phyloP scores from a whole-genome alignment of 2,329 filamentous ascomycete species.

The Stromatinia cepivora region DNA sequence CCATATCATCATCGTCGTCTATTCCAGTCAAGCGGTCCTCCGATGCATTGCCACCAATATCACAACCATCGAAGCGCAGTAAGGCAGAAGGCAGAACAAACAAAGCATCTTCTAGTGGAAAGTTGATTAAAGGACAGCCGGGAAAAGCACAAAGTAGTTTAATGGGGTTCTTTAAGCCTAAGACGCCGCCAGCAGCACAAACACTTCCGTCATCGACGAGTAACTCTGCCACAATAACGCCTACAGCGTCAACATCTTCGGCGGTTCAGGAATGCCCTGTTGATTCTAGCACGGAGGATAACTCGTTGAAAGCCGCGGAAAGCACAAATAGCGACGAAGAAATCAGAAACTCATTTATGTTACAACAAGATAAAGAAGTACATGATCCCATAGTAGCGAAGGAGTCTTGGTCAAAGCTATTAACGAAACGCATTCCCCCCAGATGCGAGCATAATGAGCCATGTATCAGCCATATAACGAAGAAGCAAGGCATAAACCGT shows the following conservation, averaged over 20 bases:
- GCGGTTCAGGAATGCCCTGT: not conserved
- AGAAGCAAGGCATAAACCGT: constrained; percentile 83
- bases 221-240: not conserved
- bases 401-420: constrained; percentile 82
- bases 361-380: constrained; percentile 41
- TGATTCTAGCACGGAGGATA: not conserved
- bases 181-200: constrained; percentile 35
- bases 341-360: constrained; percentile 23
- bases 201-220: not conserved
- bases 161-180: constrained; percentile 77
- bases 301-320: not conserved
- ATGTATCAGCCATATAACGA: constrained; percentile 80
- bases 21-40: constrained; percentile 27
- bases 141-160: constrained; percentile 47
- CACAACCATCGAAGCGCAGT: constrained; percentile 49
- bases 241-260: not conserved
- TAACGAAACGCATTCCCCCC: constrained; percentile 72
- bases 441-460: constrained; percentile 86
- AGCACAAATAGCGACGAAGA: not conserved
- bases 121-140: constrained; percentile 50
- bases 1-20: not conserved
- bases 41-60: constrained; percentile 16
- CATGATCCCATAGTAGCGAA: constrained; percentile 72
- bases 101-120: constrained; percentile 30
- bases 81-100: constrained; percentile 44